A percentile compares a stretch with the other conserved stretches of the same genome.
Conservation (phyloP, 2,329 filamentous ascomycete genomes). For the Truncatella angustata region DNA sequence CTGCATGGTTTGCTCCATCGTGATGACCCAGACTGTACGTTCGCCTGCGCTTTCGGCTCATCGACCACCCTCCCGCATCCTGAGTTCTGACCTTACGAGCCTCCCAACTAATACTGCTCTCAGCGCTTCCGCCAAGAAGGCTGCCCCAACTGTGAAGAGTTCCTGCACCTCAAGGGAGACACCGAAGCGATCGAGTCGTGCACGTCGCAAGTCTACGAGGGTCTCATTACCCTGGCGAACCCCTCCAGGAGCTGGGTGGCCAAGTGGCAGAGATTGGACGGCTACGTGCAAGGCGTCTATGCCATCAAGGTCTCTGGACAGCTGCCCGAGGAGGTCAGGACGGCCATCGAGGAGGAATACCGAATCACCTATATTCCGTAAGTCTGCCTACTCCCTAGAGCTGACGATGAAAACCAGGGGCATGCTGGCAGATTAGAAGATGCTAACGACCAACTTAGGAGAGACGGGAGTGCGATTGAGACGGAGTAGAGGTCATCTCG, state of each 20-base stretch:
- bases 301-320: conserved; percentile 91
- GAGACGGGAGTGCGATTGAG: conserved; percentile 21
- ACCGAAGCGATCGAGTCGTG: conserved; percentile 84
- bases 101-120: neutral
- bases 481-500: conserved; percentile 15
- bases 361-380: conserved; percentile 66
- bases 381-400: conserved; percentile 34
- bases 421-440: too few species aligned
- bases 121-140: conserved; percentile 83
- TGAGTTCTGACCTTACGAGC: neutral
- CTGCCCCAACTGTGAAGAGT: conserved; percentile 95
- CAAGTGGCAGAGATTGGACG: conserved; percentile 91
- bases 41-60: conserved; percentile 12
- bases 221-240: conserved; percentile 80
- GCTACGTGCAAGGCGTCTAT: conserved; percentile 86
- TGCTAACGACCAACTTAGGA: too few species aligned
- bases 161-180: conserved; percentile 78
- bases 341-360: conserved; percentile 60
- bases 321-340: conserved; percentile 63
- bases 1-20: conserved; percentile 98
- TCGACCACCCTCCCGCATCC: neutral
- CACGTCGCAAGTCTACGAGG: conserved; percentile 95
- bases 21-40: conserved; percentile 71
- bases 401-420: neutral
- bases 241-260: conserved; percentile 89